Evolutionary conservation across 2,329 filamentous ascomycete genomes (phyloP).

Genomic region (Trichoderma cornu-damae): DNA sequence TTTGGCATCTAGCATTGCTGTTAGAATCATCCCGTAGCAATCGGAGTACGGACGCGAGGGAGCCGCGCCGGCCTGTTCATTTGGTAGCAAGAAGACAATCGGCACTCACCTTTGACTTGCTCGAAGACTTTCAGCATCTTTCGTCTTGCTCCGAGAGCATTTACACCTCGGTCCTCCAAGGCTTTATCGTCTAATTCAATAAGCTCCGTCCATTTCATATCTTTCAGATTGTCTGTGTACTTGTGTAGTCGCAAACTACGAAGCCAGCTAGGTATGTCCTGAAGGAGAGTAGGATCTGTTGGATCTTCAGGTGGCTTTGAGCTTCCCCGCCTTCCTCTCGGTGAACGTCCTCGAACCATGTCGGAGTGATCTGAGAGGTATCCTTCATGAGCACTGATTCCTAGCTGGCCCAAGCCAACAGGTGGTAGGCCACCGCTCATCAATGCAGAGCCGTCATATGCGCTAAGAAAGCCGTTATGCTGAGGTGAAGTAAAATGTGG

Average conservation of each 20-base stretch:
- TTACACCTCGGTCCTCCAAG: constrained; percentile 87
- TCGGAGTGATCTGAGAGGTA: constrained; percentile 94
- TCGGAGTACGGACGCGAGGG: neutral
- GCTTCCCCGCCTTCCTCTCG: constrained; percentile 84
- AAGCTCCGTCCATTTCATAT: constrained; percentile 92
- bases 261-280: constrained; percentile 95
- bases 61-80: neutral
- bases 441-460: constrained; percentile 77
- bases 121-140: constrained; percentile 99
- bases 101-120: constrained; percentile 69
- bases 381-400: constrained; percentile 66
- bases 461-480: constrained; percentile 88
- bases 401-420: constrained; percentile 67
- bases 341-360: constrained; percentile 82
- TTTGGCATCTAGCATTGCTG: constrained; percentile 55
- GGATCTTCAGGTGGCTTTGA: constrained; percentile 98
- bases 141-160: constrained; percentile 85
- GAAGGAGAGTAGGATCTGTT: constrained; percentile 80
- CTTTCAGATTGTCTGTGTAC: constrained; percentile 97
- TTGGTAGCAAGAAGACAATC: neutral
- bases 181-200: constrained; percentile 89
- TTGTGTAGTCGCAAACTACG: constrained; percentile 93
- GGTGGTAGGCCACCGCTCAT: constrained; percentile 64
- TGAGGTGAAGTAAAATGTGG: constrained; percentile 79
- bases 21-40: constrained; percentile 21